Base-by-base conservation (phyloP, 495 filamentous ascomycete genomes). In the Penicillium chermesinum region DNA sequence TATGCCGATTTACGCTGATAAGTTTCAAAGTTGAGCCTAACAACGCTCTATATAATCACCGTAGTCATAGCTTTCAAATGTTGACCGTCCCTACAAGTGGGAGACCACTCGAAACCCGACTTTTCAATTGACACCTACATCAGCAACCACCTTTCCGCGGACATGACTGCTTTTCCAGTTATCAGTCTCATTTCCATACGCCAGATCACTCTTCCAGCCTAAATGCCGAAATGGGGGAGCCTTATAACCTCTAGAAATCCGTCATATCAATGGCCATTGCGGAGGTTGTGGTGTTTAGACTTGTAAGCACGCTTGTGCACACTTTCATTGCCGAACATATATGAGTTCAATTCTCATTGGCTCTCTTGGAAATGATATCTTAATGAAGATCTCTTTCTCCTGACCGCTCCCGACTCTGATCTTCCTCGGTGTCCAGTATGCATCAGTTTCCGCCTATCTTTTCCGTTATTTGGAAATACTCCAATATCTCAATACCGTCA, bases 341-440 rank as follows among this genome's bases (percentile, higher is more conserved):
- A 87, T 84, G 63, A 83, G 79, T 0, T 70, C 81, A 2, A 87
- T 87, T 0, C 88, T 88, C 1, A 91, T 93, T 57, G 86, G 86
- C 16, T 88, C 86, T 5, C 68, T 93, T 8, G 75, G 80, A 44
- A 78, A 85, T 42, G 75, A 78, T 2, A 22, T 79, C 0, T 88
- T 79, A 67, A 85, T 87, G 67, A 89, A 91, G 61, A 72, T 88
- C 12, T 75, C 86, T 1, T 93, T 91, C 65, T 85, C 82, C 15
- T 91, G 91, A 73, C 91, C 91, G 88, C 81, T 93, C 41, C 88
- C 88, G 7, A 93, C 88, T 1, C 66, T 93, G 51, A 88, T 93
- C 56, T 93, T 93, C 68, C 64, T 93, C 2, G 88, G 88, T 7
- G 86, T 91, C 1, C 70, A 91, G 14, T 93, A 93, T 59, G 86